A percentile compares a stretch with the other conserved stretches of the same genome.
phyloP scores from a whole-genome alignment of 306 rosid species.

The Luffa acutangula region DNA sequence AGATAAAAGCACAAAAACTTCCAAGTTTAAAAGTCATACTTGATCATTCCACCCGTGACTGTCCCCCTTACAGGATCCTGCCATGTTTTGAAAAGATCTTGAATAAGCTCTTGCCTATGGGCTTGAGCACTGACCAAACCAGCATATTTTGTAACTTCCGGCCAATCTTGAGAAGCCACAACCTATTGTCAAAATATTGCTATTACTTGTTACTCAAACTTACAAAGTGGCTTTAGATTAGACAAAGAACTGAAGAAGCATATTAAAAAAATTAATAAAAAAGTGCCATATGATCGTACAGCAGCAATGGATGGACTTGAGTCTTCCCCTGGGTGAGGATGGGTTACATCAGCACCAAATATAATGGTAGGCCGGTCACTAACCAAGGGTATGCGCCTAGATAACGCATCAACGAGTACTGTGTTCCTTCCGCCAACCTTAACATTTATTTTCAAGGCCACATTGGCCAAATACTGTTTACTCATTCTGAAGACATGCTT shows the following conservation, averaged over 20 bases:
- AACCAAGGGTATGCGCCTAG: constrained; percentile 81
- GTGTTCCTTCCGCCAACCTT: constrained; percentile 97
- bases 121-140: constrained; percentile 97
- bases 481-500: constrained; percentile 77
- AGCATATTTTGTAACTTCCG: constrained; percentile 91
- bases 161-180: constrained; percentile 99
- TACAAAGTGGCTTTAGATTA: not conserved
- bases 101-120: constrained; percentile 91
- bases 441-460: constrained; percentile 81
- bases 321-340: constrained; percentile 99
- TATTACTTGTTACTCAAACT: not conserved
- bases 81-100: constrained; percentile 87
- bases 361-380: constrained; percentile 91
- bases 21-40: constrained; percentile 25
- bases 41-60: constrained; percentile 88
- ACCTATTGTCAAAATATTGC: constrained; percentile 33
- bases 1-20: not conserved
- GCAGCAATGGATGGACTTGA: constrained; percentile 96
- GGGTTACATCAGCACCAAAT: constrained; percentile 98
- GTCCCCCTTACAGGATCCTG: constrained; percentile 87
- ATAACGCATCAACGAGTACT: constrained; percentile 86
- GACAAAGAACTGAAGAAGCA: not conserved
- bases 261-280: not conserved
- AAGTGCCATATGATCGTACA: constrained; percentile 25
- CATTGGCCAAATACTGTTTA: constrained; percentile 91